These are phyloP conservation scores for Zoysia pacifica DNA, from an alignment of 176 grass and related monocot genomes.

Conservation along the genomic window DNA sequence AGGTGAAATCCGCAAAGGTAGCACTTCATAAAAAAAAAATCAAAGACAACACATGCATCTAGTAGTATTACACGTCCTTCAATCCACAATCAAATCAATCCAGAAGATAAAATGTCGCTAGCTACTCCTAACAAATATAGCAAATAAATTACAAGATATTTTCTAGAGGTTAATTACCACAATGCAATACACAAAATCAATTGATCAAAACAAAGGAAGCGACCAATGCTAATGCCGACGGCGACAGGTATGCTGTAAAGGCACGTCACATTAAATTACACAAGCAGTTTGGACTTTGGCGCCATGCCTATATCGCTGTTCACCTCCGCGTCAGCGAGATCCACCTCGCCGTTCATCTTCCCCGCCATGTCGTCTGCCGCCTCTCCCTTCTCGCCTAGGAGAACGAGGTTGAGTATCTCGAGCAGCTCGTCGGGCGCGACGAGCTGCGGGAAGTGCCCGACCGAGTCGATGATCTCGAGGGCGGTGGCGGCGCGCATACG, in stretches of 20 bases:
- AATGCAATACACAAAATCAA: not conserved
- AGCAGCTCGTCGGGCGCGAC: slow-evolving; percentile 48
- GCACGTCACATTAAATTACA: not conserved
- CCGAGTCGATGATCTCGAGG: slow-evolving; percentile 52
- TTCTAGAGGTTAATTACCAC: not conserved
- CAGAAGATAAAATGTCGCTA: not conserved
- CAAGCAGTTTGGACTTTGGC: not conserved
- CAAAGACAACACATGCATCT: not conserved
- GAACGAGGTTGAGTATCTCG: slow-evolving; percentile 50
- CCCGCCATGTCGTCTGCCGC: not conserved
- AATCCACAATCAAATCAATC: not conserved
- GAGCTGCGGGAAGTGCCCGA: slow-evolving; percentile 81
- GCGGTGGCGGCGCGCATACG: slow-evolving; percentile 38
- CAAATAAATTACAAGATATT: not conserved
- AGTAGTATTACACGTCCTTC: not conserved
- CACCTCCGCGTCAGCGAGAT: not conserved
- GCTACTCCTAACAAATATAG: not conserved
- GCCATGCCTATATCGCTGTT: not conserved
- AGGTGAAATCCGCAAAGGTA: too few species aligned
- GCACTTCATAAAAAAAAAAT: not conserved
- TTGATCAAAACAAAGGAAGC: not conserved
- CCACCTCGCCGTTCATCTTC: slow-evolving; percentile 4
- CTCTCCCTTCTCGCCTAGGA: not conserved
- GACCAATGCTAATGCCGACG: not conserved
- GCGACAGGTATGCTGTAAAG: too few species aligned